phyloP scores from a whole-genome alignment of 163 green algal genomes.

The Chloromonas sp. region DNA sequence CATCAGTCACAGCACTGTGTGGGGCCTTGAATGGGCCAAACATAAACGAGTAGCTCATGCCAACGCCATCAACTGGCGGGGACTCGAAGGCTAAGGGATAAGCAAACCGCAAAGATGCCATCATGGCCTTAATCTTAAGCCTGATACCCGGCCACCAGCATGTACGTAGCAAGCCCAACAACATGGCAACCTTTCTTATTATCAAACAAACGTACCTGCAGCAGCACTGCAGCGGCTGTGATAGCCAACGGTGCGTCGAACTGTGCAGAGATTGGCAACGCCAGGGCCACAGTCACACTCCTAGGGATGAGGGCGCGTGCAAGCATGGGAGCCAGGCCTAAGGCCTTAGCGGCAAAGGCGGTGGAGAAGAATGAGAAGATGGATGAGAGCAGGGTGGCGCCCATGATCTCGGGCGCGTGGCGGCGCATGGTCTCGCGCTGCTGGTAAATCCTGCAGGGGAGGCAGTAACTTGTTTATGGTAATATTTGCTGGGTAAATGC shows the following conservation, averaged over 20 bases:
- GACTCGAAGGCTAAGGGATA: too few relatives aligned
- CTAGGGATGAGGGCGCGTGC: conserved; percentile 69
- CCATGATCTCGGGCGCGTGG: conserved; percentile 80
- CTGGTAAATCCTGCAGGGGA: conserved; percentile 6
- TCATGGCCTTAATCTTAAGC: too few relatives aligned
- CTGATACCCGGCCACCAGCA: too few relatives aligned
- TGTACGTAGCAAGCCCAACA: too few relatives aligned
- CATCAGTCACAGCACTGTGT: too few relatives aligned
- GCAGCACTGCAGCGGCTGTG: conserved; percentile 74
- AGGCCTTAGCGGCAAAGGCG: conserved; percentile 50
- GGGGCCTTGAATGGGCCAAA: too few relatives aligned
- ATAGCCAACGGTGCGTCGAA: conserved; percentile 69
- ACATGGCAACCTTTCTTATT: too few relatives aligned
- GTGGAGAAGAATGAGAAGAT: conserved; percentile 81
- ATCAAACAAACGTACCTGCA: conserved; percentile 41
- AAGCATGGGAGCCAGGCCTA: conserved; percentile 60
- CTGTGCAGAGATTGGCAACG: conserved; percentile 73
- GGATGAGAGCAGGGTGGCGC: conserved; percentile 51
- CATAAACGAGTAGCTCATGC: too few relatives aligned
- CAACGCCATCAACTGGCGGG: too few relatives aligned
- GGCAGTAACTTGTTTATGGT: neutral
- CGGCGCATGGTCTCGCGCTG: conserved; percentile 60
- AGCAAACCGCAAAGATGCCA: too few relatives aligned
- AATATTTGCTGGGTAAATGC: too few relatives aligned
- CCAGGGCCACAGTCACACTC: conserved; percentile 83